phyloP scores from a whole-genome alignment of 2,329 filamentous ascomycete species.

The Aspergillus quadrilineatus region DNA sequence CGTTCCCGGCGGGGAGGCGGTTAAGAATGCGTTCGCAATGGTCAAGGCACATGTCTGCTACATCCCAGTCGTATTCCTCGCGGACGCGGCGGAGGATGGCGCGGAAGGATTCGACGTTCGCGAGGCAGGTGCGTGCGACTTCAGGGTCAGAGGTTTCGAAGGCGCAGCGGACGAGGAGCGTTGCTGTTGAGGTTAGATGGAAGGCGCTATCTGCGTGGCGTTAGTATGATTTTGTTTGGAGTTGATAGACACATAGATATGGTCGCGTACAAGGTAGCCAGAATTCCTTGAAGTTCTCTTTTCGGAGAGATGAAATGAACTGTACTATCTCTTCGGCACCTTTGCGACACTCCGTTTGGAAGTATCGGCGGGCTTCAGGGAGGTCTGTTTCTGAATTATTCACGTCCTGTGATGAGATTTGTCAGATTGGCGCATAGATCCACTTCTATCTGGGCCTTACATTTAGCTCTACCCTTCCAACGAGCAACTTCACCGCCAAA shows the following conservation, averaged over 20 bases:
- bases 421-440: conserved; percentile 4
- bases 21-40: conserved; percentile 48
- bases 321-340: conserved; percentile 50
- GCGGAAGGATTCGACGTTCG: conserved; percentile 50
- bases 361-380: conserved; percentile 50
- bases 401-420: conserved; percentile 35
- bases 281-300: conserved; percentile 52
- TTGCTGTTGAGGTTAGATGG: conserved; percentile 55
- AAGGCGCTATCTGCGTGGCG: conserved; percentile 47
- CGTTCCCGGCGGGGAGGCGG: conserved; percentile 35
- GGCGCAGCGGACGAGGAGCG: conserved; percentile 52
- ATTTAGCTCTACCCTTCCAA: conserved; percentile 48
- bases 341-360: conserved; percentile 47
- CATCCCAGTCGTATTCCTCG: conserved; percentile 55
- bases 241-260: not conserved
- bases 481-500: conserved; percentile 48
- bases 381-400: conserved; percentile 45
- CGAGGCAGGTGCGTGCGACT: conserved; percentile 47
- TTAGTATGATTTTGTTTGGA: conserved; percentile 5
- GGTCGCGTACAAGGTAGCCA: conserved; percentile 48
- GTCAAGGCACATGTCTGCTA: conserved; percentile 56
- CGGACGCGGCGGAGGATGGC: conserved; percentile 49
- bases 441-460: conserved; percentile 28
- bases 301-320: conserved; percentile 49
- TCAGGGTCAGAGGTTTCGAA: conserved; percentile 52